Evolutionary conservation across 2,329 filamentous ascomycete genomes (phyloP), one percentile per base, ranked within the genome.

Genomic region (Mollisia scopiformis): DNA sequence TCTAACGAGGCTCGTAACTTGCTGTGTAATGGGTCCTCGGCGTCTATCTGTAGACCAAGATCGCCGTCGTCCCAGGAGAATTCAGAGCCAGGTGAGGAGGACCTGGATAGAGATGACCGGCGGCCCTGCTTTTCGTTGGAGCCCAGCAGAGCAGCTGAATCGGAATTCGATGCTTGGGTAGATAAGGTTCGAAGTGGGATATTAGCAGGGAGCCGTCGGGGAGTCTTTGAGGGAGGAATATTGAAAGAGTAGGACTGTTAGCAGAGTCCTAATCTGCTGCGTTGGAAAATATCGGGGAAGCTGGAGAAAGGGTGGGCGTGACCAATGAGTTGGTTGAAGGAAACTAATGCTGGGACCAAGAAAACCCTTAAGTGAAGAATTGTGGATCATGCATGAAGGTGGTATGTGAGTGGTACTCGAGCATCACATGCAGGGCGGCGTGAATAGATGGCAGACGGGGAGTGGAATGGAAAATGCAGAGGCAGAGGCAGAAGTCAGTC

Each of bases 61-160:
- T 98, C 95, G 73, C 93, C 94, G 77, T 97, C 93, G 74, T 91
- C 93, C 93, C 92, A 97, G 70, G 88, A 92, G 76, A 91, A 91
- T 71, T 89, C 86, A 63, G 87, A 90, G 75, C 82, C 82, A 62
- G 76, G 80, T 66, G 84, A 86, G 59, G 82, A 84, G 72, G 84
- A 86, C 68, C 80, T 83, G 74, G 75, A 75, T 69, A 78, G 76
- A 72, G 77, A 76, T 71, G 75, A 74, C 59, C 70, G 68, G 67
- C 75, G 68, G 70, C 75, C 73, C 67, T 76, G 75, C 73, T 79
- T 76, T 65, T 74, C 71, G 73, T 74, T 66, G 52, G 69, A 74
- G 62, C 75, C 73, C 65, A 83, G 76, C 71, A 83, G 76, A 72
- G 79, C 78, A 68, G 80, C 77, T 66, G 79, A 75, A 66, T 80